Evolutionary conservation across 2,329 filamentous ascomycete species (phyloP).

Genomic region (Acrodontium crateriforme): DNA sequence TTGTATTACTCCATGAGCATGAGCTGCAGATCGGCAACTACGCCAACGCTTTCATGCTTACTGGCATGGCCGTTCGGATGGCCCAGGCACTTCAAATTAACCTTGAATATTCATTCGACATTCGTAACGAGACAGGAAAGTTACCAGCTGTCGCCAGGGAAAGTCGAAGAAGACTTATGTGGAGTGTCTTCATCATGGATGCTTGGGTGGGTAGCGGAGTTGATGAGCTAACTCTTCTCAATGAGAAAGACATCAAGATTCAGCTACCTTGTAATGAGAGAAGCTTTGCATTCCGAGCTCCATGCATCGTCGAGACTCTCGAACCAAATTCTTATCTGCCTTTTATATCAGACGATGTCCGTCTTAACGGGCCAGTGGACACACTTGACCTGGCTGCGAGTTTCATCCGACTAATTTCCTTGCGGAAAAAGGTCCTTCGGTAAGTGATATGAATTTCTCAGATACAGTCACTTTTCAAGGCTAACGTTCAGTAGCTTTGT

Average conservation of each 20-base stretch:
- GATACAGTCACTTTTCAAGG: too few species aligned
- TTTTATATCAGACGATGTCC: conserved; percentile 13
- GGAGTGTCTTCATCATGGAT: conserved; percentile 14
- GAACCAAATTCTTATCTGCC: conserved; percentile 10
- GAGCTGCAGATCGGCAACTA: conserved; percentile 14
- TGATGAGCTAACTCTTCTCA: conserved; percentile 13
- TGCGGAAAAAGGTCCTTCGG: conserved; percentile 11
- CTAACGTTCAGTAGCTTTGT: conserved; percentile 6
- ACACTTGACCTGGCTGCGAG: conserved; percentile 14
- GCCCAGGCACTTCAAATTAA: conserved; percentile 14
- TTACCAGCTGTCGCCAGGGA: conserved; percentile 14
- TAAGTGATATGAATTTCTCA: conserved; percentile 1
- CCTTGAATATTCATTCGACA: conserved; percentile 12
- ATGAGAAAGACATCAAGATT: conserved; percentile 14
- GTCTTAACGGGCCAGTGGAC: too few species aligned
- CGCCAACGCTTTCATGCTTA: conserved; percentile 14
- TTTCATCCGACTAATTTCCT: conserved; percentile 12
- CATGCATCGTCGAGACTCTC: conserved; percentile 13
- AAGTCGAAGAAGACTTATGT: conserved; percentile 13
- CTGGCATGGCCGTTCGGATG: conserved; percentile 13
- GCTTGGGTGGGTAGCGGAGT: conserved; percentile 12
- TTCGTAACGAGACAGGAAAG: conserved; percentile 9
- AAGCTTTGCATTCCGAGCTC: conserved; percentile 12
- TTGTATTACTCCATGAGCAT: conserved; percentile 12
- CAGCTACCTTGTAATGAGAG: conserved; percentile 14